Percentiles rank a stretch among this genome's conserved stretches.
Evolutionary conservation across 2,329 filamentous ascomycete species (phyloP).

Genomic region (Epichloe hybrida): DNA sequence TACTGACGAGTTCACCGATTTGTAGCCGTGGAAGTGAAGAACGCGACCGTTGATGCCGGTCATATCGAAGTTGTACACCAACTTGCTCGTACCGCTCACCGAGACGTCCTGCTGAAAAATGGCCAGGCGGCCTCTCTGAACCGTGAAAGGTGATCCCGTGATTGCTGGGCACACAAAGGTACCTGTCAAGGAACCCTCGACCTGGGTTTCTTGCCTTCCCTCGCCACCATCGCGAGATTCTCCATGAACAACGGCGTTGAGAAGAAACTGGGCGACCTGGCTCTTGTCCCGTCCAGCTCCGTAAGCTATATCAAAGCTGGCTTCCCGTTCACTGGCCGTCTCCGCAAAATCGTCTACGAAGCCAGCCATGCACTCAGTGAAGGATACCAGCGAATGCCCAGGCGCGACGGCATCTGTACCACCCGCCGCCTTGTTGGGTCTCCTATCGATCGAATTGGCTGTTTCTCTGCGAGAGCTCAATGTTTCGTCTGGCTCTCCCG

Average conservation of each 20-base stretch:
- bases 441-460: no score
- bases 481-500: no score
- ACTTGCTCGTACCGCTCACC: conserved; percentile 41
- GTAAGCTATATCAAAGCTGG: conserved; percentile 40
- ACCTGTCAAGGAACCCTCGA: conserved; percentile 34
- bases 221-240: background rate
- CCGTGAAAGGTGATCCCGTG: conserved; percentile 43
- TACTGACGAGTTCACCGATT: conserved; percentile 46
- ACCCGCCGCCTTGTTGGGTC: no score
- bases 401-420: background rate
- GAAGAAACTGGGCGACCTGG: conserved; percentile 43
- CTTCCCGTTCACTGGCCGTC: conserved; percentile 29
- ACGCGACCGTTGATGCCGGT: conserved; percentile 35
- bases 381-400: conserved; percentile 28
- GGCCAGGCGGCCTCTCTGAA: conserved; percentile 42
- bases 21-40: conserved; percentile 48
- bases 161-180: conserved; percentile 31
- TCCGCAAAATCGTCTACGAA: conserved; percentile 36
- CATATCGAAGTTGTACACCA: conserved; percentile 51
- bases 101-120: conserved; percentile 40
- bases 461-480: no score
- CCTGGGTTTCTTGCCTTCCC: conserved; percentile 21
- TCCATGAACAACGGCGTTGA: conserved; percentile 37
- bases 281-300: conserved; percentile 38
- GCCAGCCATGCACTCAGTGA: conserved; percentile 52